Percentiles rank a stretch among this genome's conserved stretches.
phyloP scores from a whole-genome alignment of 345 rosid species.

The Arabidopsis suecica region DNA sequence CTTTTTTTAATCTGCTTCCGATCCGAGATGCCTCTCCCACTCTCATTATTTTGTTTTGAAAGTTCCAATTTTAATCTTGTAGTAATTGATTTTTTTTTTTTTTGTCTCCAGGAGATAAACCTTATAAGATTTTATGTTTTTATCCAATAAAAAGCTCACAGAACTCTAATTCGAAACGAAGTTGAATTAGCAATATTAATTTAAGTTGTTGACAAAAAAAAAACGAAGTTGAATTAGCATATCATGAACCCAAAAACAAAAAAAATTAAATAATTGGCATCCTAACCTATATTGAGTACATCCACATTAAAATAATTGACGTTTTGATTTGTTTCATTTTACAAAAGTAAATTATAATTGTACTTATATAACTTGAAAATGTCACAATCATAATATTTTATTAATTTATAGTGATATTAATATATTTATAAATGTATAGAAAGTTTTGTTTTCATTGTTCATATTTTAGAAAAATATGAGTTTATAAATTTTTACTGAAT shows the following conservation, averaged over 20 bases:
- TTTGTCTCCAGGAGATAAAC: neutral
- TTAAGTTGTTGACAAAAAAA: too few species aligned
- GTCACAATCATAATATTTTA: too few species aligned
- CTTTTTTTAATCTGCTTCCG: conserved; percentile 9
- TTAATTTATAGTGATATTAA: too few species aligned
- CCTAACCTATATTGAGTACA: too few species aligned
- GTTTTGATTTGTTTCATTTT: neutral
- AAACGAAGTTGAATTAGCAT: neutral
- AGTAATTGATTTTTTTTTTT: too few species aligned
- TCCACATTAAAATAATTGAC: neutral
- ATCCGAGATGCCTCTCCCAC: conserved; percentile 31
- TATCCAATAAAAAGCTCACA: neutral
- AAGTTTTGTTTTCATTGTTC: too few species aligned
- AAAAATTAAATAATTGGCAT: neutral
- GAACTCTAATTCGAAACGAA: conserved; percentile 3
- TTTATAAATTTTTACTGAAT: too few species aligned
- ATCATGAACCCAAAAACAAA: too few species aligned
- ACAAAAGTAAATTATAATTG: neutral
- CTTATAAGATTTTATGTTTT: neutral
- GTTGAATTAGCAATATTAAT: neutral
- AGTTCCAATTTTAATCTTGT: conserved; percentile 1
- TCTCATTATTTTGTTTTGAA: conserved; percentile 8
- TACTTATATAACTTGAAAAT: too few species aligned
- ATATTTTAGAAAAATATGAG: too few species aligned
- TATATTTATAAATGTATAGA: too few species aligned